Conservation (phyloP, 1,284 basidiomycete genomes). For the Boletus sp. region DNA sequence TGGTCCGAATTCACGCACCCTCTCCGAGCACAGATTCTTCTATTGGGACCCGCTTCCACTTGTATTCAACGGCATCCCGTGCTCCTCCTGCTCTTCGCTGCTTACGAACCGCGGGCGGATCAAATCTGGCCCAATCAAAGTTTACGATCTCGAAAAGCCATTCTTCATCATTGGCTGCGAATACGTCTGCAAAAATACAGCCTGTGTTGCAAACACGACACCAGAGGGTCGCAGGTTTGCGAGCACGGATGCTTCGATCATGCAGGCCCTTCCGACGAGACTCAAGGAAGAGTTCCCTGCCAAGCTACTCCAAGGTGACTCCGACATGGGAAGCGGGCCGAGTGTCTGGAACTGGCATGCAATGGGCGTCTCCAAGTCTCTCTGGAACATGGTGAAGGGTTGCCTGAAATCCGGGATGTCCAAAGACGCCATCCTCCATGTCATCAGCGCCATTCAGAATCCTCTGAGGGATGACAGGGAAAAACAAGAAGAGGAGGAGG, state of each 20-base stretch:
- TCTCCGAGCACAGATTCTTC: conserved; percentile 67
- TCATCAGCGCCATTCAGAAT: conserved; percentile 53
- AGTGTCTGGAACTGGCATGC: conserved; percentile 71
- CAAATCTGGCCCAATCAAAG: conserved; percentile 63
- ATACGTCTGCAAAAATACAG: conserved; percentile 54
- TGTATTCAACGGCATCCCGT: conserved; percentile 70
- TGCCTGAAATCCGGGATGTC: conserved; percentile 51
- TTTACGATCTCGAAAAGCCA: conserved; percentile 69
- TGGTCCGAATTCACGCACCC: conserved; percentile 56
- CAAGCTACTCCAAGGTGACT: conserved; percentile 47
- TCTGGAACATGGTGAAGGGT: conserved; percentile 67
- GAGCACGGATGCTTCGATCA: conserved; percentile 64
- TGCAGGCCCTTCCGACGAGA: conserved; percentile 59
- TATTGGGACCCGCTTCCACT: conserved; percentile 78
- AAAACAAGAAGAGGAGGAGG: conserved; percentile 37
- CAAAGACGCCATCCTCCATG: conserved; percentile 54
- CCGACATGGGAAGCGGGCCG: conserved; percentile 51
- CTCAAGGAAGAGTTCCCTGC: conserved; percentile 71
- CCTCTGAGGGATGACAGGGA: conserved; percentile 44
- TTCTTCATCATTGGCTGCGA: conserved; percentile 80
- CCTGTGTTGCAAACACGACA: conserved; percentile 38
- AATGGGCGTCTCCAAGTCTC: conserved; percentile 57
- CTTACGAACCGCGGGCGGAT: conserved; percentile 65
- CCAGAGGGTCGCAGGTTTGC: conserved; percentile 59
- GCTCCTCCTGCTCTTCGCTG: conserved; percentile 54